phyloP scores from a whole-genome alignment of 2,329 filamentous ascomycete genomes.

The Gliomastix tumulicola region DNA sequence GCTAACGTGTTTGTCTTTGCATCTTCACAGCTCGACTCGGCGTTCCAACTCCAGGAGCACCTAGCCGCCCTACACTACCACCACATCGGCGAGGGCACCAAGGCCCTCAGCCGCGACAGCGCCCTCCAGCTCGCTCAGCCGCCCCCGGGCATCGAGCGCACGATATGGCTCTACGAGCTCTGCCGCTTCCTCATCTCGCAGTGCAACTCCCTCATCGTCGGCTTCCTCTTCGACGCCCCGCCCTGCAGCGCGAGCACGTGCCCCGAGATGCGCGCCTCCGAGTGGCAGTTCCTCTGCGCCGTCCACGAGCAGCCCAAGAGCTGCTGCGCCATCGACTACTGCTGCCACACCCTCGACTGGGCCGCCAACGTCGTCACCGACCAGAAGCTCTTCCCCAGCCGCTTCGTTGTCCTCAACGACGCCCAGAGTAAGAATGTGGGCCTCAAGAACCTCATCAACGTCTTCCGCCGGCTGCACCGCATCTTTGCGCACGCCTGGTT shows the following conservation, averaged over 20 bases:
- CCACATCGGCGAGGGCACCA: constrained; percentile 61
- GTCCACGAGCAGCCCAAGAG: constrained; percentile 95
- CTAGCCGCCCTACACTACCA: constrained; percentile 85
- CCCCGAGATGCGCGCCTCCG: constrained; percentile 95
- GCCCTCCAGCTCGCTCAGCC: constrained; percentile 72
- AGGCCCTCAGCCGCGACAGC: constrained; percentile 68
- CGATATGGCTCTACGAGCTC: constrained; percentile 95
- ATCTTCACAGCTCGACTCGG: constrained; percentile 87
- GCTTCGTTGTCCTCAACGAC: constrained; percentile 54
- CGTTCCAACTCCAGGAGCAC: constrained; percentile 96
- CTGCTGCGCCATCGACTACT: constrained; percentile 98
- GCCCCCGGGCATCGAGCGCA: constrained; percentile 74
- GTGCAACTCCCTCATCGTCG: constrained; percentile 86
- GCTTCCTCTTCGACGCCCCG: constrained; percentile 84
- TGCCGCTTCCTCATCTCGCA: constrained; percentile 93
- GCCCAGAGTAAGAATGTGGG: constrained; percentile 56
- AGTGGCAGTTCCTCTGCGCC: constrained; percentile 98
- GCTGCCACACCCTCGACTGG: constrained; percentile 97
- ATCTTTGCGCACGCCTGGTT: constrained; percentile 99
- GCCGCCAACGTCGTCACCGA: constrained; percentile 91
- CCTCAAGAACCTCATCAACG: constrained; percentile 82
- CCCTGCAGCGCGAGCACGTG: constrained; percentile 86
- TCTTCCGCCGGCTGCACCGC: constrained; percentile 87
- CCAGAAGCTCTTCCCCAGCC: constrained; percentile 89
- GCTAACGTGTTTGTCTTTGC: constrained; percentile 11